A percentile compares a stretch with the other conserved stretches of the same genome.
Conservation (phyloP, 768 basidiomycete species). For the Filobasidium floriforme region DNA sequence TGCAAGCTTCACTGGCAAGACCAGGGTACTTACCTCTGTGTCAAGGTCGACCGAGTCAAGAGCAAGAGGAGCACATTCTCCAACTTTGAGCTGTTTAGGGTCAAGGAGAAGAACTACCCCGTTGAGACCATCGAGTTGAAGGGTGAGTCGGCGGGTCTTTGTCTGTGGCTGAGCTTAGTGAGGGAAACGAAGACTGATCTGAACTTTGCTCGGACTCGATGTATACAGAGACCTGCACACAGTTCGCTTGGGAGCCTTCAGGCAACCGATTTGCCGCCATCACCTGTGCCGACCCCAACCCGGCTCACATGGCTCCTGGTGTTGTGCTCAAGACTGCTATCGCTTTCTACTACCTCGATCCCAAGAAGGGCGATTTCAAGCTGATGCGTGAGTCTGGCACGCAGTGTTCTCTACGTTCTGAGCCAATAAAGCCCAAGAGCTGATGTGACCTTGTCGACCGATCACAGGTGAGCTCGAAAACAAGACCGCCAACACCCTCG, state of each 20-base stretch:
- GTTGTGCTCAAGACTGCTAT: constrained; percentile 93
- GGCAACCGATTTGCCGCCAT: constrained; percentile 94
- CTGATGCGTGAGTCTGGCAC: constrained; percentile 57
- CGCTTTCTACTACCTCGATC: constrained; percentile 90
- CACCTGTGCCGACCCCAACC: constrained; percentile 85
- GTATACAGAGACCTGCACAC: constrained; percentile 72
- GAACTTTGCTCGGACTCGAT: constrained; percentile 22
- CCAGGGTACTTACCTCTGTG: constrained; percentile 94
- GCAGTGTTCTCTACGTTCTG: background rate
- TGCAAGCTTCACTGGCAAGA: constrained; percentile 99
- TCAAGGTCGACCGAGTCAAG: constrained; percentile 84
- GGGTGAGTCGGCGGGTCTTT: constrained; percentile 50
- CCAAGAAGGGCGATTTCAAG: constrained; percentile 84
- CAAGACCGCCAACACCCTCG: constrained; percentile 84
- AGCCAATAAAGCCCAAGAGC: background rate
- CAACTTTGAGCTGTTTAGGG: constrained; percentile 94
- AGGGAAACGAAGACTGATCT: background rate
- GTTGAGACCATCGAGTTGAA: constrained; percentile 97
- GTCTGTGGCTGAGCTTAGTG: background rate
- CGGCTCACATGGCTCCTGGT: constrained; percentile 80
- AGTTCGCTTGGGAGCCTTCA: constrained; percentile 99
- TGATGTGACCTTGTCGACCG: background rate
- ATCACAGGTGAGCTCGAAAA: constrained; percentile 61
- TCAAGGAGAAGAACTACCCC: constrained; percentile 94
- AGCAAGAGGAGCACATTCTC: constrained; percentile 98